These are phyloP conservation scores for Ogataea pilisensis DNA, from an alignment of 805 yeast species.

Conservation along the genomic window DNA sequence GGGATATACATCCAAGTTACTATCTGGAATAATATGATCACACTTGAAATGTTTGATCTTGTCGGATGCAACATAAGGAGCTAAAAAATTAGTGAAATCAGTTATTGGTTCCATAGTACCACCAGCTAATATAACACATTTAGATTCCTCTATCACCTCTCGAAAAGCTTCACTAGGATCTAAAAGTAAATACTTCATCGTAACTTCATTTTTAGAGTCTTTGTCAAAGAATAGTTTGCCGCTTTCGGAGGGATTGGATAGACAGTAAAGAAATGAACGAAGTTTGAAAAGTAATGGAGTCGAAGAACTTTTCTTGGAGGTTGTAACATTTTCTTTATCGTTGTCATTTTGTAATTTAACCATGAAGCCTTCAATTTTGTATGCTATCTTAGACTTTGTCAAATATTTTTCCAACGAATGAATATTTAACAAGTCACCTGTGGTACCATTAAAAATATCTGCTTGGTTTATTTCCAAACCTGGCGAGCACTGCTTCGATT, in stretches of 20 bases:
- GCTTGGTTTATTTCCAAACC: constrained; percentile 52
- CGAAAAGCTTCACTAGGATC: constrained; percentile 74
- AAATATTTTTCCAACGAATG: constrained; percentile 64
- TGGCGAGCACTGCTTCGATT: constrained; percentile 32
- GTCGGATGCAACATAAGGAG: constrained; percentile 47
- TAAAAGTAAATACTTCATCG: constrained; percentile 64
- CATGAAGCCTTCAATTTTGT: constrained; percentile 73
- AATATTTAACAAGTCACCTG: constrained; percentile 70
- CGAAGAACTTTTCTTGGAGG: constrained; percentile 19
- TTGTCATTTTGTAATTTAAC: constrained; percentile 24
- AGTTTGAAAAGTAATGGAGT: constrained; percentile 64
- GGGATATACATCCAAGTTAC: constrained; percentile 60
- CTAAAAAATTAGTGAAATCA: constrained; percentile 64
- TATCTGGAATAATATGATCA: constrained; percentile 77
- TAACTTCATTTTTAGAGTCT: constrained; percentile 27
- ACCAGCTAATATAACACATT: constrained; percentile 79
- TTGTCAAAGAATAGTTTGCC: constrained; percentile 70
- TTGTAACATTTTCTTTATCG: constrained; percentile 3
- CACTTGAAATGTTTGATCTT: constrained; percentile 59
- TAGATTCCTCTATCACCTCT: constrained; percentile 58
- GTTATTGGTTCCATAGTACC: constrained; percentile 91
- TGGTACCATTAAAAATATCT: constrained; percentile 53
- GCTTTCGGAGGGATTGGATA: constrained; percentile 72
- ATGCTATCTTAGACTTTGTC: constrained; percentile 69
- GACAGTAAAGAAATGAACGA: constrained; percentile 55